Percentiles rank a stretch among this genome's conserved stretches.
These are phyloP conservation scores for Tolypocladium ophioglossoides DNA, from an alignment of 2,329 filamentous ascomycete genomes.

Conservation along the genomic window DNA sequence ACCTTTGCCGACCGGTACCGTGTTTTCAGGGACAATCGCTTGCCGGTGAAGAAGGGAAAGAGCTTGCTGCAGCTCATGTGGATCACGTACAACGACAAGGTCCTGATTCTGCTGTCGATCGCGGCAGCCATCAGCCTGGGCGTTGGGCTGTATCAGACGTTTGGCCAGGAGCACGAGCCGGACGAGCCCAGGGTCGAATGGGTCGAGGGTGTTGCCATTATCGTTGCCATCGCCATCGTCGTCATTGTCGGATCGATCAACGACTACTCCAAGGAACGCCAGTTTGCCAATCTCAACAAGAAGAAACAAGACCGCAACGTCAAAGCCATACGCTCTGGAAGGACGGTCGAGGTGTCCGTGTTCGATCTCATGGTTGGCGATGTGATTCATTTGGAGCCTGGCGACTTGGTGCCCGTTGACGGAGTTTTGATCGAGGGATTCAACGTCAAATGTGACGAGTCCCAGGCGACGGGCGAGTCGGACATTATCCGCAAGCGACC, in stretches of 20 bases:
- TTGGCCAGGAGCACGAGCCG: conserved; percentile 43
- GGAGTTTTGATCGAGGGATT: conserved; percentile 64
- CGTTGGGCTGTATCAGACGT: conserved; percentile 66
- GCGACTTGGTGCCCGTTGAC: conserved; percentile 65
- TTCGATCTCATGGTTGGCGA: conserved; percentile 62
- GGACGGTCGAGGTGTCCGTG: conserved; percentile 57
- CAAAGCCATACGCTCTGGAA: conserved; percentile 62
- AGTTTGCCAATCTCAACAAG: conserved; percentile 68
- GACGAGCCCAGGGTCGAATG: conserved; percentile 55
- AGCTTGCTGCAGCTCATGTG: conserved; percentile 63
- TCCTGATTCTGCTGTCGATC: conserved; percentile 59
- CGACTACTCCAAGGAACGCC: conserved; percentile 71
- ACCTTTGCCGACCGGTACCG: conserved; percentile 55
- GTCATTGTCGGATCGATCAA: conserved; percentile 68
- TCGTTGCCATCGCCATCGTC: conserved; percentile 69
- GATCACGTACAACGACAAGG: conserved; percentile 79
- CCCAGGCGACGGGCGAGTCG: conserved; percentile 69
- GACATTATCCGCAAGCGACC: conserved; percentile 60
- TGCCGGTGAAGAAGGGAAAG: conserved; percentile 68
- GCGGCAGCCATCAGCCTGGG: conserved; percentile 65
- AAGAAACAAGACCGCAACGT: conserved; percentile 69
- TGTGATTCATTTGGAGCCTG: conserved; percentile 61
- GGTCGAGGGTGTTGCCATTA: conserved; percentile 75
- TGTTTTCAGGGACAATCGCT: conserved; percentile 59
- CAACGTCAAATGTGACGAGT: conserved; percentile 68